phyloP scores from a whole-genome alignment of 257 asterid genomes.

The Solanum medicagineum region DNA sequence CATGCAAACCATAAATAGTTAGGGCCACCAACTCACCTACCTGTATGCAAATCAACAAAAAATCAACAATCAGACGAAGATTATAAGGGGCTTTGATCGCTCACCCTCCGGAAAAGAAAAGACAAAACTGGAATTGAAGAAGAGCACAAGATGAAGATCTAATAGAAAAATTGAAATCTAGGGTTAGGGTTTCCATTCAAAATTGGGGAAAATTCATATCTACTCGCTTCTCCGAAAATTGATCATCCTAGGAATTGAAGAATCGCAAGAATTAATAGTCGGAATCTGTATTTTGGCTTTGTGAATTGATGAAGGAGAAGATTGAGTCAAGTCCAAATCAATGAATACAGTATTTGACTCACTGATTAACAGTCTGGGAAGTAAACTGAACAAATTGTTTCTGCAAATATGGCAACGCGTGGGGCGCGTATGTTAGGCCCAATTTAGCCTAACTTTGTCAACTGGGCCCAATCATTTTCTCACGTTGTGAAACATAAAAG shows the following conservation, averaged over 20 bases:
- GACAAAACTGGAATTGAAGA: conserved; percentile 14
- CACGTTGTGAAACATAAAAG: not conserved
- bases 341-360: not conserved
- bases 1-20: conserved; percentile 12
- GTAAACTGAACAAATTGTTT: not conserved
- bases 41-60: not conserved
- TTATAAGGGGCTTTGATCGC: conserved; percentile 15
- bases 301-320: not conserved
- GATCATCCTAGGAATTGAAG: conserved; percentile 13
- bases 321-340: not conserved
- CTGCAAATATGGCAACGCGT: not conserved
- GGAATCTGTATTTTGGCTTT: not conserved
- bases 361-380: not conserved
- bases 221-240: conserved; percentile 21
- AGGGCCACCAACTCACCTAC: conserved; percentile 5
- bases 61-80: conserved; percentile 10
- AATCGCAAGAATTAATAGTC: conserved; percentile 20
- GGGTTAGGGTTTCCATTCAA: conserved; percentile 53
- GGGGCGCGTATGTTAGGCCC: not conserved
- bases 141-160: conserved; percentile 21
- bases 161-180: conserved; percentile 19
- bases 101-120: conserved; percentile 42
- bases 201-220: conserved; percentile 38
- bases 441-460: not conserved
- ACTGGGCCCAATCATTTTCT: not conserved